A percentile compares a stretch with the other conserved stretches of the same genome.
phyloP scores from a whole-genome alignment of 441 rosid genomes.

The Corymbia calophylla region DNA sequence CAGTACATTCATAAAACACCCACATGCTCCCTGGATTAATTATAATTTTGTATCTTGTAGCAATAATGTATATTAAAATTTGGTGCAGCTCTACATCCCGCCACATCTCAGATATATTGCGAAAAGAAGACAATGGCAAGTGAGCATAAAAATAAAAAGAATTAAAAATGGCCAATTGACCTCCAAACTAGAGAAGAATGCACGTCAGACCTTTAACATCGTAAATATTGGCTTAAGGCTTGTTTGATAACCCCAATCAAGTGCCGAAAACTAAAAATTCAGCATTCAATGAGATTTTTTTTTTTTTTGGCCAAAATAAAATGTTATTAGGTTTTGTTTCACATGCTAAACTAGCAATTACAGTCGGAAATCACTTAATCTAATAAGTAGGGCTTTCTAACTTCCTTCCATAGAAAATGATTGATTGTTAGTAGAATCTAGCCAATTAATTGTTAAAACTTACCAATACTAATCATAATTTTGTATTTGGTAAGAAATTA shows the following conservation, averaged over 20 bases:
- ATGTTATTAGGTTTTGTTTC: background rate
- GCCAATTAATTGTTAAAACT: background rate
- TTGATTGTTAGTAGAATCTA: background rate
- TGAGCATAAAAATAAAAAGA: background rate
- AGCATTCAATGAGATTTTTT: background rate
- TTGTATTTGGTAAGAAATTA: background rate
- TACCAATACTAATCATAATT: background rate
- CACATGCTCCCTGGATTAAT: background rate
- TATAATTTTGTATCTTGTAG: background rate
- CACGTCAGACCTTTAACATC: background rate
- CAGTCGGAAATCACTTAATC: background rate
- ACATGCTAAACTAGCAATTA: background rate
- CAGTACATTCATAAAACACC: conserved; percentile 8
- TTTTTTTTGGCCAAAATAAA: too few relatives aligned
- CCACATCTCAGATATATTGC: background rate
- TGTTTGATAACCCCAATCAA: background rate
- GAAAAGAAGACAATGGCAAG: background rate
- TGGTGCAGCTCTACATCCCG: background rate
- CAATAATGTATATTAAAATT: background rate
- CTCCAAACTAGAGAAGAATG: background rate
- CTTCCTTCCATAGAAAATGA: background rate
- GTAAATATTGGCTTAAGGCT: background rate
- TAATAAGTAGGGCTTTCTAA: background rate
- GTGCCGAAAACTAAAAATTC: background rate
- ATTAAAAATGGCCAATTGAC: background rate